Percentiles rank a stretch among this genome's conserved stretches.
phyloP scores from a whole-genome alignment of 352 stramenopile genomes.

The Phytophthora citrophthora region DNA sequence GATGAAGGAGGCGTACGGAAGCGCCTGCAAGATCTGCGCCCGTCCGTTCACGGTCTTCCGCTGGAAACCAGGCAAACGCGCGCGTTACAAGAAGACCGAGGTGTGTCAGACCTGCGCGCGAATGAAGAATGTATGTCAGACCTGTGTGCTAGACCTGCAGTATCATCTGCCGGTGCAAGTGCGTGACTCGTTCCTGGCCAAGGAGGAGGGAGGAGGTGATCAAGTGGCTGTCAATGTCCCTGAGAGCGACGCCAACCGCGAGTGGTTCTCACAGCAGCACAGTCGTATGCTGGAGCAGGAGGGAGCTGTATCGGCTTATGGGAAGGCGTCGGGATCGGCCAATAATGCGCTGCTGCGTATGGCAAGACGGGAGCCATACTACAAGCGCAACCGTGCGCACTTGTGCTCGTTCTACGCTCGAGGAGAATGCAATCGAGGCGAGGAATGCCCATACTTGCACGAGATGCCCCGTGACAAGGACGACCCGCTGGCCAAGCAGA shows the following conservation, averaged over 20 bases:
- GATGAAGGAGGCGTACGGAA: slow-evolving; percentile 97
- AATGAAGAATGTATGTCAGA: slow-evolving; percentile 99
- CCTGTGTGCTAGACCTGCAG: slow-evolving; percentile 98
- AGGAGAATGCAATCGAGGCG: slow-evolving; percentile 93
- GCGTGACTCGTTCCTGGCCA: slow-evolving; percentile 89
- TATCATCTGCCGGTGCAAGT: slow-evolving; percentile 97
- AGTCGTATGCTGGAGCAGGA: slow-evolving; percentile 92
- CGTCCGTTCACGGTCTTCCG: slow-evolving; percentile 98
- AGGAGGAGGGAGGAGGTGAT: slow-evolving; percentile 32
- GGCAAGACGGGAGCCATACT: slow-evolving; percentile 88
- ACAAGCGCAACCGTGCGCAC: slow-evolving; percentile 92
- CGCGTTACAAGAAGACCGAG: slow-evolving; percentile 98
- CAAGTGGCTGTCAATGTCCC: slow-evolving; percentile 81
- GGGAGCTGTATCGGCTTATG: slow-evolving; percentile 86
- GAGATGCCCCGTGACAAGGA: slow-evolving; percentile 94
- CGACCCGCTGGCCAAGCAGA: slow-evolving; percentile 95
- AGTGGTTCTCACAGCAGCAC: slow-evolving; percentile 95
- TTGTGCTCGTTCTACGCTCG: slow-evolving; percentile 96
- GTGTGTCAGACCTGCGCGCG: slow-evolving; percentile 98
- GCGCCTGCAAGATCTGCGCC: slow-evolving; percentile 98
- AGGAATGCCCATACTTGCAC: slow-evolving; percentile 94
- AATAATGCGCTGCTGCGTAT: slow-evolving; percentile 87
- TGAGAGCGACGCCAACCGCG: slow-evolving; percentile 94
- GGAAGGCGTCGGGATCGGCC: slow-evolving; percentile 64
- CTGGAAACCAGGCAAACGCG: slow-evolving; percentile 97